A percentile compares a stretch with the other conserved stretches of the same genome.
phyloP scores from a whole-genome alignment of 371 early-diverging fungal genomes.

The Saksenaea oblongispora region DNA sequence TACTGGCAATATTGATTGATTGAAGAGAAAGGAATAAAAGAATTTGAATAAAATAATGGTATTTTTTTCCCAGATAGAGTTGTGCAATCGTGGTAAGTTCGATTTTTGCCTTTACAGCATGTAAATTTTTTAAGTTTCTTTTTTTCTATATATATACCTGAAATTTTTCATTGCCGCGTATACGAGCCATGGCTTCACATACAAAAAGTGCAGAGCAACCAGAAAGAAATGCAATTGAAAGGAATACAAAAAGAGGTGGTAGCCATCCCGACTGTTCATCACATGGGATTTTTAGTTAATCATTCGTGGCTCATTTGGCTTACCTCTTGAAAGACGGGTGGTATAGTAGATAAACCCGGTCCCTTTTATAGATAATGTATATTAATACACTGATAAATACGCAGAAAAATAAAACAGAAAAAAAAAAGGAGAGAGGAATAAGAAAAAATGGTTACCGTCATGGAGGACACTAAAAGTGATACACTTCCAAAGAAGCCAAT shows the following conservation, averaged over 20 bases:
- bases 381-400: background rate
- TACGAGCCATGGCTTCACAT: conserved; percentile 77
- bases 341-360: conserved; percentile 47
- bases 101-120: conserved; percentile 38
- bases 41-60: conserved; percentile 55
- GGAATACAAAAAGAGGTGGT: conserved; percentile 48
- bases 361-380: conserved; percentile 22
- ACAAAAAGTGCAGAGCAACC: conserved; percentile 66
- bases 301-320: no score
- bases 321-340: conserved; percentile 47
- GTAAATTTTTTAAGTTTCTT: background rate
- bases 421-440: no score
- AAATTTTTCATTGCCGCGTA: conserved; percentile 75
- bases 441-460: conserved; percentile 31
- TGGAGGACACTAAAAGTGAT: conserved; percentile 42
- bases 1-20: conserved; percentile 61
- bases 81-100: conserved; percentile 62
- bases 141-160: conserved; percentile 36
- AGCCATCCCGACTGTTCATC: conserved; percentile 40
- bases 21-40: conserved; percentile 59
- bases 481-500: conserved; percentile 42
- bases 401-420: no score
- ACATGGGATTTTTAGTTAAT: background rate
- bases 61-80: conserved; percentile 54
- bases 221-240: conserved; percentile 46